Evolutionary conservation across 441 rosid species (phyloP).

Genomic region (Gossypium trilobum): DNA sequence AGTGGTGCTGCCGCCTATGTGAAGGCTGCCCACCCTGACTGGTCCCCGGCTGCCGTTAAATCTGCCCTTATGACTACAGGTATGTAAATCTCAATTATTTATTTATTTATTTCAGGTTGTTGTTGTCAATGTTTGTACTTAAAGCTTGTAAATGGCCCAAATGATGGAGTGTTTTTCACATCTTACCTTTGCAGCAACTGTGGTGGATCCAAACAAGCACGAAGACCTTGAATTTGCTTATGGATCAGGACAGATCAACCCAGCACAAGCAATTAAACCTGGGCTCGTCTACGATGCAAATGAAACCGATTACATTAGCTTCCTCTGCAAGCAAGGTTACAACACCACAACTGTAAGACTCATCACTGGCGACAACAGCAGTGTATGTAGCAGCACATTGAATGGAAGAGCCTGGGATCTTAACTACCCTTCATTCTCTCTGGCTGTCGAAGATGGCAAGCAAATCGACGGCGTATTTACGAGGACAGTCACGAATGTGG

Average conservation of each 20-base stretch:
- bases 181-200: conserved; percentile 12
- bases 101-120: too few species aligned
- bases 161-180: too few species aligned
- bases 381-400: neutral
- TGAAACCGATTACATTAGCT: conserved; percentile 23
- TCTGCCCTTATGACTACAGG: conserved; percentile 40
- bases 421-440: conserved; percentile 26
- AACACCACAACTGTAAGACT: conserved; percentile 20
- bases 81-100: neutral
- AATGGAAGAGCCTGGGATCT: conserved; percentile 27
- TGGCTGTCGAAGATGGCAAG: conserved; percentile 28
- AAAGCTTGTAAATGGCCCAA: too few species aligned
- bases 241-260: conserved; percentile 31
- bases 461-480: conserved; percentile 20
- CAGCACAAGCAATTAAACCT: conserved; percentile 16
- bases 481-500: conserved; percentile 42
- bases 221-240: conserved; percentile 26
- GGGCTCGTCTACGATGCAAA: conserved; percentile 26
- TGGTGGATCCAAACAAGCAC: conserved; percentile 21
- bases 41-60: conserved; percentile 32
- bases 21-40: conserved; percentile 30
- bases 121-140: too few species aligned
- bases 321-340: conserved; percentile 33
- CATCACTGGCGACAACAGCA: conserved; percentile 26
- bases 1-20: conserved; percentile 30